Base-by-base conservation (phyloP, 78 protist species). In the Cavenderia fasciculata region DNA sequence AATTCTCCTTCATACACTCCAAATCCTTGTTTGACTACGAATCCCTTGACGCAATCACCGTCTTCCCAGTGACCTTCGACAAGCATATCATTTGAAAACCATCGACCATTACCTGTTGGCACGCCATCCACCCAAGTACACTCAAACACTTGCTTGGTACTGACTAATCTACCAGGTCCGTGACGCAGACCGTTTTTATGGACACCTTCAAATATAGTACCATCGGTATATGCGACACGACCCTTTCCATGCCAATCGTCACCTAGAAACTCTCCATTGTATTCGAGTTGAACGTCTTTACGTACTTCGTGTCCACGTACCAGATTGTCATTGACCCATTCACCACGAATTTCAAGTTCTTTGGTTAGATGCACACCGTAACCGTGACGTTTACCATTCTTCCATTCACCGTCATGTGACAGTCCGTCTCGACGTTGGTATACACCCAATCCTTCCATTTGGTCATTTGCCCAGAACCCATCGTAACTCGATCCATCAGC, bases 381-480 rank as follows among this genome's bases (percentile, higher is more conserved):
- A 4, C 89, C 89, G 52, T 82, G 89, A 11, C 43, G 4, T 43
- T 43, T 27, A n/a, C 56, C 74, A 10, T 33, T 27, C 10, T 38
- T 6, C 89, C 89, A 82, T 27, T 33, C 36, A n/a, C 89, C 89
- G 10, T 82, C 69, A n/a, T n/a, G n/a, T n/a, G n/a, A n/a, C n/a
- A n/a, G n/a, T n/a, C n/a, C n/a, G n/a, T n/a, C n/a, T n/a, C n/a
- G n/a, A n/a, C n/a, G n/a, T n/a, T n/a, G n/a, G 40, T 56, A 68
- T 29, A 47, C 68, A n/a, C 89, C 89, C 16, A n/a, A n/a, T n/a
- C 89, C 89, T 27, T 54, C 6, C 7, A 43, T 57, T 43, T 51
- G 34, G 47, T 82, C 70, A 21, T 49, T 46, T 27, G 25, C 19
- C 89, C 89, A 82, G 7, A 43, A 62, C 10, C 89, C 89, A 31